Conservation (phyloP, 805 yeast species). For the Metschnikowia chrysomelidarum region DNA sequence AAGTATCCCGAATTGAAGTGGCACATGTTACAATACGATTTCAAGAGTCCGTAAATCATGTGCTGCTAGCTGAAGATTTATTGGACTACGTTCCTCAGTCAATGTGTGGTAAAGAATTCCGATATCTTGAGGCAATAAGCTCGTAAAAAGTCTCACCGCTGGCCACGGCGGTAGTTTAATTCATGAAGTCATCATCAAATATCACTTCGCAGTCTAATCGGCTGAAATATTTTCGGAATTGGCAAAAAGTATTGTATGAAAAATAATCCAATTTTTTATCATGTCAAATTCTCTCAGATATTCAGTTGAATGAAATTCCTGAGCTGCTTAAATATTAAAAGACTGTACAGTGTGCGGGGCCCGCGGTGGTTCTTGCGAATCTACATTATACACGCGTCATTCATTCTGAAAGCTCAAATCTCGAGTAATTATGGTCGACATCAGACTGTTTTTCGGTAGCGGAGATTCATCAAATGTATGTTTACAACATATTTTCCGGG, state of each 20-base stretch:
- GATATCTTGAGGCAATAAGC: constrained; percentile 38
- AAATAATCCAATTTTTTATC: no score
- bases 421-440: constrained; percentile 17
- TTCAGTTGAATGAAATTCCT: no score
- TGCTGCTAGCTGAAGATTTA: constrained; percentile 23
- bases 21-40: constrained; percentile 63
- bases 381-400: no score
- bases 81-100: constrained; percentile 28
- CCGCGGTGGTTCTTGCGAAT: constrained; percentile 2
- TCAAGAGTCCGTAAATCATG: constrained; percentile 48
- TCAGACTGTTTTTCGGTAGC: constrained; percentile 20
- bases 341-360: no score
- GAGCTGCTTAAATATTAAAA: no score
- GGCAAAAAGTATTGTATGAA: no score
- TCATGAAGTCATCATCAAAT: constrained; percentile 39
- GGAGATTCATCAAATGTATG: constrained; percentile 12
- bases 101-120: constrained; percentile 40
- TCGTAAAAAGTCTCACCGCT: constrained; percentile 42
- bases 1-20: constrained; percentile 70
- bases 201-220: no score
- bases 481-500: not conserved
- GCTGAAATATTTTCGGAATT: no score
- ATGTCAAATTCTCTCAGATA: no score
- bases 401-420: not conserved
- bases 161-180: constrained; percentile 44